phyloP scores from a whole-genome alignment of 208 protist genomes.

The Naegleria gruberi region DNA sequence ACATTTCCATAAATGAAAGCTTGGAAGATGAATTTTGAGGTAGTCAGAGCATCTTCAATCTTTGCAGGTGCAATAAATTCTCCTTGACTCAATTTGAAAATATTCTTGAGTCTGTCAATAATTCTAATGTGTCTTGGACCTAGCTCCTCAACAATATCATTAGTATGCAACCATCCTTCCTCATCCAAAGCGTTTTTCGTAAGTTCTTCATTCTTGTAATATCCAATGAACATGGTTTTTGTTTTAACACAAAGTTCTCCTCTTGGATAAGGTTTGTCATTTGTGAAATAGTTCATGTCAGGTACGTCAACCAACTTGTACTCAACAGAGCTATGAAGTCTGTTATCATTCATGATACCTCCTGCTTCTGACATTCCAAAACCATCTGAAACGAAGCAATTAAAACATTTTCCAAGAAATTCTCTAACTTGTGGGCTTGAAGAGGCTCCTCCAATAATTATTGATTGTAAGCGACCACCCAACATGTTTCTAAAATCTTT shows the following conservation, averaged over 20 bases:
- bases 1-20: conserved; percentile 6
- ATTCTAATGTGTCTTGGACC: not conserved
- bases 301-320: conserved; percentile 59
- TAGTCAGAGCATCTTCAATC: conserved; percentile 6
- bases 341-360: not conserved
- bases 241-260: conserved; percentile 58
- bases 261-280: conserved; percentile 36
- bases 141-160: conserved; percentile 26
- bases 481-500: not conserved
- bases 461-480: not conserved
- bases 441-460: conserved; percentile 5
- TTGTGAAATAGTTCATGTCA: conserved; percentile 57
- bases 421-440: not conserved
- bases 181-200: conserved; percentile 42
- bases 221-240: conserved; percentile 50
- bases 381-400: not conserved
- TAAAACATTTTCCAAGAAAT: not conserved
- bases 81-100: conserved; percentile 36
- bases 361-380: not conserved
- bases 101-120: conserved; percentile 36
- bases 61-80: conserved; percentile 30
- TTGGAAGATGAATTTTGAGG: not conserved
- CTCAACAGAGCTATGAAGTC: conserved; percentile 16
- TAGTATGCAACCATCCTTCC: conserved; percentile 49
- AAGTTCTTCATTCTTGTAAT: conserved; percentile 51